Conservation (phyloP, 257 asterid genomes). For the Nicotiana noctiflora region DNA sequence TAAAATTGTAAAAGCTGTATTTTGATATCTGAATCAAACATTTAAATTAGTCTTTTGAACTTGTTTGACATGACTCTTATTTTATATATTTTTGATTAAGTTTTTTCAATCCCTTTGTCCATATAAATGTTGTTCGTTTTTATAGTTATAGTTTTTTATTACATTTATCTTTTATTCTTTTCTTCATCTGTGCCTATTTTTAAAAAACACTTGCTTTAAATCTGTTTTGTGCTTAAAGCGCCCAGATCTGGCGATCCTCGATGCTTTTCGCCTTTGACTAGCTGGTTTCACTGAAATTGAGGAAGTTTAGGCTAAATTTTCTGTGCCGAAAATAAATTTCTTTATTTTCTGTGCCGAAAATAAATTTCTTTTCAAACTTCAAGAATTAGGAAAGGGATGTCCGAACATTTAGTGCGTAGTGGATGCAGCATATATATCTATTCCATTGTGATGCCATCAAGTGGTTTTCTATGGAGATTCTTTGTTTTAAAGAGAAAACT, state of each 20-base stretch:
- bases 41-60: not conserved
- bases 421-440: not conserved
- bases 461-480: not conserved
- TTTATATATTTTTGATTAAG: not conserved
- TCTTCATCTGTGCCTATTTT: not conserved
- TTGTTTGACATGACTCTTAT: not conserved
- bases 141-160: not conserved
- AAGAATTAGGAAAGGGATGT: not conserved
- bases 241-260: not conserved
- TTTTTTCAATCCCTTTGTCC: not conserved
- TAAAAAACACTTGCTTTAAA: not conserved
- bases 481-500: not conserved
- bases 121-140: not conserved
- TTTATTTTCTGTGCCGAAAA: not conserved
- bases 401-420: not conserved
- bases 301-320: not conserved
- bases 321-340: not conserved
- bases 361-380: not conserved
- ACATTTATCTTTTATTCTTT: not conserved
- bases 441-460: not conserved
- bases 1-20: not conserved
- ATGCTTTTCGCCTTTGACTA: not conserved
- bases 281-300: not conserved
- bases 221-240: not conserved
- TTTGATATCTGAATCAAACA: not conserved